phyloP scores from a whole-genome alignment of 2,329 filamentous ascomycete genomes.

The Ceratocystis alfenasii region DNA sequence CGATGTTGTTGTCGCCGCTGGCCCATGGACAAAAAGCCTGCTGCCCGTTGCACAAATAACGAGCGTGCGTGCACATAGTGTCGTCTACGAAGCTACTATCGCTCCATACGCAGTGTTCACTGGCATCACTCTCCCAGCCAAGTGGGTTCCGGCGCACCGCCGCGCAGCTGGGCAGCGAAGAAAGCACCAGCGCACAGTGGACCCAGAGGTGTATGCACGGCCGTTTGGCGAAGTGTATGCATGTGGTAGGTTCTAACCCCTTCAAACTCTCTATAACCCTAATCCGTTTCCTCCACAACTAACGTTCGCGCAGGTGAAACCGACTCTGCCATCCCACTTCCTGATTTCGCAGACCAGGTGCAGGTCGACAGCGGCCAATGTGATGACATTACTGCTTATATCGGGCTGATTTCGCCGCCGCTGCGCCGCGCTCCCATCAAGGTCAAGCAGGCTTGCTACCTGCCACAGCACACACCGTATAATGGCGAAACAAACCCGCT shows the following conservation, averaged over 20 bases:
- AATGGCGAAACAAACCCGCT: constrained; percentile 57
- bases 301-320: constrained; percentile 47
- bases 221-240: constrained; percentile 85
- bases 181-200: constrained; percentile 50
- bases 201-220: constrained; percentile 87
- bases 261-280: neutral
- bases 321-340: constrained; percentile 62
- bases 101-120: constrained; percentile 75
- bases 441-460: constrained; percentile 79
- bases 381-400: constrained; percentile 74
- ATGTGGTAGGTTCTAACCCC: constrained; percentile 48
- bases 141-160: constrained; percentile 46
- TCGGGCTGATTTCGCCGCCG: constrained; percentile 51
- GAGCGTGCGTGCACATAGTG: constrained; percentile 51
- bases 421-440: constrained; percentile 58
- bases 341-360: constrained; percentile 62
- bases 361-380: constrained; percentile 63
- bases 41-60: constrained; percentile 47
- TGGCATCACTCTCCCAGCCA: constrained; percentile 59
- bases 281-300: neutral
- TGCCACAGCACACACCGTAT: constrained; percentile 59
- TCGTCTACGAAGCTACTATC: constrained; percentile 52
- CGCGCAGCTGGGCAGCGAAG: constrained; percentile 38
- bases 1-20: constrained; percentile 45
- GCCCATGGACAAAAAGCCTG: constrained; percentile 51